Conservation (phyloP, 2,329 filamentous ascomycete genomes). For the Coniella lustricola region DNA sequence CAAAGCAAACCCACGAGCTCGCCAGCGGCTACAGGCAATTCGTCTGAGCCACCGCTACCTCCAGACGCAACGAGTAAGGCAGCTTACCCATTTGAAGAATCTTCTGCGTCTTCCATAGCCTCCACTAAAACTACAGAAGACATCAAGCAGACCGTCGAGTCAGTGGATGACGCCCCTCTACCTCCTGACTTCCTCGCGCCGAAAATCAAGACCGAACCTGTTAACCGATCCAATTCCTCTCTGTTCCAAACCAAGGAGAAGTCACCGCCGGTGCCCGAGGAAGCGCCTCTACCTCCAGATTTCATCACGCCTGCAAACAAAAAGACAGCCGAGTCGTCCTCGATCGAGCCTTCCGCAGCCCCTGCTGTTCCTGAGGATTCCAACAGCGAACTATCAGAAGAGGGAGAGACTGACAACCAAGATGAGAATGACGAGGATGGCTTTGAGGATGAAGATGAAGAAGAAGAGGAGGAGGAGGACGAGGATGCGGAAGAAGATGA, state of each 20-base stretch:
- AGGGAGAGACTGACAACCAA: conserved; percentile 25
- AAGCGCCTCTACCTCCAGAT: conserved; percentile 23
- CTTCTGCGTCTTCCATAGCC: conserved; percentile 44
- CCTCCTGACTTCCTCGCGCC: conserved; percentile 29
- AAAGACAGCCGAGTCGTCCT: conserved; percentile 21
- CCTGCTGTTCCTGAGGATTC: conserved; percentile 31
- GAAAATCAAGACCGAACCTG: conserved; percentile 22
- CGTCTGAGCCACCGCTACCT: conserved; percentile 37
- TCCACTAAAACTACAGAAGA: conserved; percentile 30
- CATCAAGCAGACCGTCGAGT: conserved; percentile 17
- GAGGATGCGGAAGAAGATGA: conserved; percentile 34
- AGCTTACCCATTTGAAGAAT: conserved; percentile 41
- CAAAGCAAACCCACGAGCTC: conserved; percentile 30
- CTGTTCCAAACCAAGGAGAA: conserved; percentile 6
- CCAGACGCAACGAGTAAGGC: conserved; percentile 50
- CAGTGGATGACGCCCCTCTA: conserved; percentile 22
- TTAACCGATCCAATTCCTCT: not conserved
- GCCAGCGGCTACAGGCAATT: conserved; percentile 24
- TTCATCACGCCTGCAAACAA: conserved; percentile 12
- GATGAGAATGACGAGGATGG: conserved; percentile 31
- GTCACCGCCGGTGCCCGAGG: conserved; percentile 15
- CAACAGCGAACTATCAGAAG: conserved; percentile 22
- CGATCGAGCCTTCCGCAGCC: conserved; percentile 22
- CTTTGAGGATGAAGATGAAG: conserved; percentile 24
- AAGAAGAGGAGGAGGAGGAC: conserved; percentile 31